Conservation (phyloP, 2,329 filamentous ascomycete genomes). For the Diaporthe citri region DNA sequence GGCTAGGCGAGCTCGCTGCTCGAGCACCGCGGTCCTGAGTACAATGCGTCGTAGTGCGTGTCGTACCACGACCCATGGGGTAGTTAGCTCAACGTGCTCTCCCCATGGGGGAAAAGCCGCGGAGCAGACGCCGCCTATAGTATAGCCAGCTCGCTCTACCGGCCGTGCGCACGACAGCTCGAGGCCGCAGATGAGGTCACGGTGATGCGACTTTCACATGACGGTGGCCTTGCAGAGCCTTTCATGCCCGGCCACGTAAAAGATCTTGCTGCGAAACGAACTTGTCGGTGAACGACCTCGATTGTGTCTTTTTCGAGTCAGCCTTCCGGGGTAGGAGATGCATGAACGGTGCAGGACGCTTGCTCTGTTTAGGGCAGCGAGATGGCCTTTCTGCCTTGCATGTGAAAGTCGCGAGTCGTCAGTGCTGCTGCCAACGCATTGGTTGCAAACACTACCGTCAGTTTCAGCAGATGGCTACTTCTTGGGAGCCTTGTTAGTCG, state of each 20-base stretch:
- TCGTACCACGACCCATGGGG: constrained; percentile 1
- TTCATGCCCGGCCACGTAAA: constrained; percentile 28
- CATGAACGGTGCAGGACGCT: constrained; percentile 22
- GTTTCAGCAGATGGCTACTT: constrained; percentile 20
- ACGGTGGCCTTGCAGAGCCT: constrained; percentile 10
- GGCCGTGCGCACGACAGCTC: constrained; percentile 7
- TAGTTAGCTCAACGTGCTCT: constrained; percentile 7
- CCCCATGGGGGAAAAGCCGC: constrained; percentile 15
- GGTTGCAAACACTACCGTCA: not conserved
- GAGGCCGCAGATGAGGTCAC: constrained; percentile 21
- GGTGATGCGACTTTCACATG: constrained; percentile 22
- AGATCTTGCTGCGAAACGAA: constrained; percentile 7
- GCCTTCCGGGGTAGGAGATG: constrained; percentile 10
- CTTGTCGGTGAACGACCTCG: constrained; percentile 23
- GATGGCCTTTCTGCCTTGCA: not conserved
- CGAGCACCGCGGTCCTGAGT: not conserved
- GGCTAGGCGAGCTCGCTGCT: not conserved
- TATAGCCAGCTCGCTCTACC: constrained; percentile 5
- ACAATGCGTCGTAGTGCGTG: not conserved
- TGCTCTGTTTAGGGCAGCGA: constrained; percentile 2
- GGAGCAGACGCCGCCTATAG: constrained; percentile 13
- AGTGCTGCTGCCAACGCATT: constrained; percentile 1
- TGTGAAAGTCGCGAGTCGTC: constrained; percentile 20
- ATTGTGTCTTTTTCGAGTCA: constrained; percentile 20
- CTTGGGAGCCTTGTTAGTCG: constrained; percentile 24